phyloP scores from a whole-genome alignment of 805 yeast genomes.

The Suhomyces vadensis region DNA sequence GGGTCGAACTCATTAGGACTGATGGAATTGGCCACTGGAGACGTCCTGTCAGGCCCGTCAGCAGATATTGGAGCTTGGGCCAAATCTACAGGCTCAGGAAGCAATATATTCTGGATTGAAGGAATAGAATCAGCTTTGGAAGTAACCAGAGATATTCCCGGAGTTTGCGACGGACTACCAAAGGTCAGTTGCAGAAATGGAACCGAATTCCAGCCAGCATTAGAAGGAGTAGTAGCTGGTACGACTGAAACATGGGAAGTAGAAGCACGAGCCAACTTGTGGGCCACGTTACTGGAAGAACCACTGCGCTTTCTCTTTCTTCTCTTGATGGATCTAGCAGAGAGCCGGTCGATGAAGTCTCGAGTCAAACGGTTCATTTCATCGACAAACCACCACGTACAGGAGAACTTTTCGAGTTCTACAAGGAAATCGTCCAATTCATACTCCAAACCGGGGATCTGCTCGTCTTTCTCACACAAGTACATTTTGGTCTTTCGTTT shows the following conservation, averaged over 20 bases:
- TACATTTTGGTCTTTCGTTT: conserved; percentile 18
- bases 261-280: neutral
- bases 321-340: neutral
- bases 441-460: conserved; percentile 8
- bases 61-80: neutral
- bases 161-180: neutral
- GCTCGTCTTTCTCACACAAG: too few species aligned
- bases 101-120: conserved; percentile 12
- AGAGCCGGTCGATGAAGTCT: conserved; percentile 22
- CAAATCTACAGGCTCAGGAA: conserved; percentile 5
- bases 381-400: conserved; percentile 31
- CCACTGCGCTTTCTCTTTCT: conserved; percentile 3
- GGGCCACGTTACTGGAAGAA: neutral
- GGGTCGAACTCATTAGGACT: conserved; percentile 18
- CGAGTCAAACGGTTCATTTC: conserved; percentile 24
- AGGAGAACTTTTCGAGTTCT: conserved; percentile 21
- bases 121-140: conserved; percentile 6
- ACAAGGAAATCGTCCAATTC: conserved; percentile 21
- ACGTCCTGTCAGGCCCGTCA: too few species aligned
- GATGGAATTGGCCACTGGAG: conserved; percentile 3
- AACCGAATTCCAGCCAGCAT: neutral
- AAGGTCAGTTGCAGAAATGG: neutral
- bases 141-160: too few species aligned
- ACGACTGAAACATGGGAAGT: neutral
- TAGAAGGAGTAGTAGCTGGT: neutral